These are phyloP conservation scores for Fusarium neocosmosporiellum DNA, from an alignment of 2,329 filamentous ascomycete species.

Conservation along the genomic window DNA sequence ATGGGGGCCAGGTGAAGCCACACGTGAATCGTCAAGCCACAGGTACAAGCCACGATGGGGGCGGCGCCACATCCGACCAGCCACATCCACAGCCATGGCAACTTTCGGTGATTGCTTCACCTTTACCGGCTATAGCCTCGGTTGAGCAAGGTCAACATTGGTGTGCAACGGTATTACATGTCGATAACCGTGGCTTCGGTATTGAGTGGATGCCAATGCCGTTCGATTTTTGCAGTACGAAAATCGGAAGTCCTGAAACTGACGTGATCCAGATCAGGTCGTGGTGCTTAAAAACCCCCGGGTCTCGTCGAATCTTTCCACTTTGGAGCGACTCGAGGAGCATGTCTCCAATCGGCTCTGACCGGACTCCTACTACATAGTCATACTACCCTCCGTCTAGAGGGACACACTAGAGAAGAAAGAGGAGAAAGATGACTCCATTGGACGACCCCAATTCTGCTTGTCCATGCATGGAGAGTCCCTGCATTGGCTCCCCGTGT, in stretches of 20 bases:
- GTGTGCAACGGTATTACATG: background rate
- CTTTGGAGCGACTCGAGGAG: background rate
- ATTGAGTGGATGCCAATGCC: background rate
- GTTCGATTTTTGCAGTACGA: background rate
- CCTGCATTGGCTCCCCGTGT: background rate
- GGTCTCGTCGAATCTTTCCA: background rate
- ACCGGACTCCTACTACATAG: background rate
- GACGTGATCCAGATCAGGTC: background rate
- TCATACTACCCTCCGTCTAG: background rate
- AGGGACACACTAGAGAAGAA: background rate
- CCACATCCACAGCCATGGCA: conserved; percentile 1
- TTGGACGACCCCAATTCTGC: background rate
- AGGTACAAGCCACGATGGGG: background rate
- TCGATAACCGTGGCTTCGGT: background rate
- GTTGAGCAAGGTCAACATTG: background rate
- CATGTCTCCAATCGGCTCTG: background rate
- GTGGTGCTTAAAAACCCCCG: background rate
- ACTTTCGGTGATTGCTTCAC: background rate
- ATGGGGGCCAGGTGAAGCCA: conserved; percentile 9
- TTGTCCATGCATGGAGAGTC: background rate
- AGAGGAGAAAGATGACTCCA: background rate
- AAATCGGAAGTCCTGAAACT: background rate
- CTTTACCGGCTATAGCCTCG: conserved; percentile 9
- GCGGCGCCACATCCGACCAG: background rate
- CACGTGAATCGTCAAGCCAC: background rate